Percentiles rank a stretch among this genome's conserved stretches.
phyloP scores from a whole-genome alignment of 352 stramenopile genomes.

The Globisporangium uncinulatum region DNA sequence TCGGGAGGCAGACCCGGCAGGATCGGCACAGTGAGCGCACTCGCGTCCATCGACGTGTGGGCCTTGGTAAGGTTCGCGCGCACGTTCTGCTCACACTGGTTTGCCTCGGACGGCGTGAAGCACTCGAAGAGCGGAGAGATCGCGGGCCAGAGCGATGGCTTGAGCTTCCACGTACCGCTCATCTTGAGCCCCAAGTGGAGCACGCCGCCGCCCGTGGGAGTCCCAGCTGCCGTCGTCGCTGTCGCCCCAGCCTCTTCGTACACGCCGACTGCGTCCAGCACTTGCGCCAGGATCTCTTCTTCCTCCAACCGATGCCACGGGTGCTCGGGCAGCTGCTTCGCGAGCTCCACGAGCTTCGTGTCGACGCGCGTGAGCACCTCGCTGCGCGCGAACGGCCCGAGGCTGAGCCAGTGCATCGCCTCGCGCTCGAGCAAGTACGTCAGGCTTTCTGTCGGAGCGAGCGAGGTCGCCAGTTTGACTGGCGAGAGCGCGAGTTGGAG shows the following conservation, averaged over 20 bases:
- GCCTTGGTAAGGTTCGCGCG: conserved; percentile 20
- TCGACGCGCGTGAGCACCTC: conserved; percentile 60
- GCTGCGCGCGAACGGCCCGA: conserved; percentile 62
- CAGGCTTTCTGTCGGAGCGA: conserved; percentile 20
- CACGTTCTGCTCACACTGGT: conserved; percentile 73
- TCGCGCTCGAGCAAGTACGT: conserved; percentile 60
- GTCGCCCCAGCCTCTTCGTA: conserved; percentile 38
- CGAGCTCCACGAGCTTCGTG: conserved; percentile 68
- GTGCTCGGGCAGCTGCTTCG: conserved; percentile 50
- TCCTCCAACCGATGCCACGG: conserved; percentile 60
- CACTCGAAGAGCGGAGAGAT: conserved; percentile 71
- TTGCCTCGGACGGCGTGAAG: conserved; percentile 66
- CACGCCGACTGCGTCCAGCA: conserved; percentile 52
- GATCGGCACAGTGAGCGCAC: conserved; percentile 21
- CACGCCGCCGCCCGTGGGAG: conserved; percentile 11
- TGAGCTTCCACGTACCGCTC: conserved; percentile 61
- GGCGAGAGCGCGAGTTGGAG: conserved; percentile 56
- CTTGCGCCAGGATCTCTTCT: conserved; percentile 69
- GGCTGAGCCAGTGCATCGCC: conserved; percentile 70
- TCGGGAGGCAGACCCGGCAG: conserved; percentile 15
- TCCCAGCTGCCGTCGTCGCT: conserved; percentile 4
- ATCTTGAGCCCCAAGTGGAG: conserved; percentile 62
- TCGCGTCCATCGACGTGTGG: background rate
- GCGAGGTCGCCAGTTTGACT: conserved; percentile 34
- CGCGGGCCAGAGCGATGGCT: conserved; percentile 40